Base-by-base conservation (phyloP, 2,329 filamentous ascomycete genomes). In the Colletotrichum falcatum region DNA sequence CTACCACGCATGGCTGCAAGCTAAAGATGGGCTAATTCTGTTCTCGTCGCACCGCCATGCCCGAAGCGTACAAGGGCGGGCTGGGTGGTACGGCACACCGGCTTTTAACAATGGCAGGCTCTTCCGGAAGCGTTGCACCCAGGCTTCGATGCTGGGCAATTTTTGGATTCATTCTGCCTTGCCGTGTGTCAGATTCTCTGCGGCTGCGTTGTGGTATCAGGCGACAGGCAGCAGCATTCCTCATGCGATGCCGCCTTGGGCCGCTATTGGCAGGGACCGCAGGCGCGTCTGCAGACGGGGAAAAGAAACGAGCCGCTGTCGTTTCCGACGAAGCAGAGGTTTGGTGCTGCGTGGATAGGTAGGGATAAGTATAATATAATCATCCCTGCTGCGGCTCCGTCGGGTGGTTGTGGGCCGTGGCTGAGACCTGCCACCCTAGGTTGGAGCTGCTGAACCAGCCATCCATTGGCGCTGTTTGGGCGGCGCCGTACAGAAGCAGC, bases 401-500 rank as follows among this genome's bases (percentile, higher is more conserved):
- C 65, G 49, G 30, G 42, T 56, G 26, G 30, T 49, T 56, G 26
- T 56, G 14, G 42, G 33, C 30, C 33, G 53, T 70, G 67, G 64
- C 67, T 70, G 67, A 70, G 64, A 59, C 64, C 66, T 54, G 42
- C 65, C 56, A 66, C 49, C 66, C 66, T 66, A 49, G 56, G 54
- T 56, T 16, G 56, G 51, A 1, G 6, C 6, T 49, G 23, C 53
- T 42, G 67, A 62, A 39, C 44, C 64, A 67, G 58, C 58, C 54
- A 42, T 59, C 28, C n/a, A n/a, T n/a, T n/a, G 23, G 44, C 37
- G 14, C 20, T 37, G 53, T 26, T 51, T 46, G 49, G 44, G 26
- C 51, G 35, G 33, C 63, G 44, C 51, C 44, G 49, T 37, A 44
- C 44, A 67, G 42, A 26, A 42, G 39, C 39, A 42, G 18, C n/a